Evolutionary conservation across 371 early-diverging fungal genomes (phyloP).

Genomic region (Actinomortierella ambigua): DNA sequence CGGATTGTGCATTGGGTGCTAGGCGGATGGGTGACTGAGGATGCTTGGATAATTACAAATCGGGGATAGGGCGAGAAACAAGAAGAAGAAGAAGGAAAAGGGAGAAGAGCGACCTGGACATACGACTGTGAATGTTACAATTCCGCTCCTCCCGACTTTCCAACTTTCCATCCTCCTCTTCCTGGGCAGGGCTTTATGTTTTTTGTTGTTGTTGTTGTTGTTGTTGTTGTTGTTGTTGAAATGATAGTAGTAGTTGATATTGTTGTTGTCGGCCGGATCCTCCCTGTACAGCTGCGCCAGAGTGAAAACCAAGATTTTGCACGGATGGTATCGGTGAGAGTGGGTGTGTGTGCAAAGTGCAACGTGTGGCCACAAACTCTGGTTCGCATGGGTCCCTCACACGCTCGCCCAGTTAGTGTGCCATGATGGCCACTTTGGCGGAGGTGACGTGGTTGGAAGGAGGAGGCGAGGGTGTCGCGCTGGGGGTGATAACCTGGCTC

Average conservation of each 20-base stretch:
- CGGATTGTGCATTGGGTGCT: no score
- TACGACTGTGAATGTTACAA: no score
- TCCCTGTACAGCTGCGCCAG: no score
- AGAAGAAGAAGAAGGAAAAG: no score
- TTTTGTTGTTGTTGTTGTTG: conserved; percentile 18
- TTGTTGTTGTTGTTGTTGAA: conserved; percentile 14
- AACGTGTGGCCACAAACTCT: not conserved
- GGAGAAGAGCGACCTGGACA: no score
- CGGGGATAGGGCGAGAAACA: no score
- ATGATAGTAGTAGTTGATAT: not conserved
- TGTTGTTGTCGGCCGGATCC: not conserved
- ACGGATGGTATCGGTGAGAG: not conserved
- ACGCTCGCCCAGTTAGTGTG: conserved; percentile 13
- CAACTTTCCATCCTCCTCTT: no score
- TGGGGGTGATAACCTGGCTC: conserved; percentile 42
- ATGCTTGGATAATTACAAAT: no score
- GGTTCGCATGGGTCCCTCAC: no score
- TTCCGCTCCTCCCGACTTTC: not conserved
- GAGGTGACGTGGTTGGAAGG: conserved; percentile 2
- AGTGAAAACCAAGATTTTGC: no score
- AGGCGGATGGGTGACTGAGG: no score
- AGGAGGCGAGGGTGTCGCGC: conserved; percentile 35
- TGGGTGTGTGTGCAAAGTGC: not conserved
- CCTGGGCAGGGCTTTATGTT: conserved; percentile 3
- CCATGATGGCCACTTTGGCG: conserved; percentile 31